Conservation (phyloP, 1,139 yeast genomes). For the Saccharomyces hybrid region DNA sequence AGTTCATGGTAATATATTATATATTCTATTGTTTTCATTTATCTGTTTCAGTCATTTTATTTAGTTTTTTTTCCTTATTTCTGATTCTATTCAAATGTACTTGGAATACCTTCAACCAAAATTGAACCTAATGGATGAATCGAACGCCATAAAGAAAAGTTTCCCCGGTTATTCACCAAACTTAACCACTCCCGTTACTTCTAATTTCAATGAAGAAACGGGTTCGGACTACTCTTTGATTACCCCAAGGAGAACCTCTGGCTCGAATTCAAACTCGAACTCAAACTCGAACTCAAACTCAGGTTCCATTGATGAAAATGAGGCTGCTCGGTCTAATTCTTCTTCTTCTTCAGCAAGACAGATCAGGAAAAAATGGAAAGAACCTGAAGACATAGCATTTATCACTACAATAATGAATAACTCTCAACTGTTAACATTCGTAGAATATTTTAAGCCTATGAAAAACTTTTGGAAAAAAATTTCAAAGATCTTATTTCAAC, state of each 20-base stretch:
- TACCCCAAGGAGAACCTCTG: neutral
- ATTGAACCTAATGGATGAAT: neutral
- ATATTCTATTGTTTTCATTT: neutral
- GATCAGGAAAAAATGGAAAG: conserved; percentile 19
- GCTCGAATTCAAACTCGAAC: neutral
- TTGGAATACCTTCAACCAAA: neutral
- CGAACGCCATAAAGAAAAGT: neutral
- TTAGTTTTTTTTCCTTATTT: neutral
- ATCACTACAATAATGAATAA: conserved; percentile 13
- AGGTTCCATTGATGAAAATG: neutral
- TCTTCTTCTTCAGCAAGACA: neutral
- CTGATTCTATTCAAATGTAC: neutral
- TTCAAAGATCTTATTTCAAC: conserved; percentile 12
- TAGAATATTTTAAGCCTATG: conserved; percentile 25
- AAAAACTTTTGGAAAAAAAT: conserved; percentile 22
- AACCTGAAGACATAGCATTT: conserved; percentile 19
- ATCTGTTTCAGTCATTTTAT: neutral
- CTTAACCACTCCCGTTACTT: neutral
- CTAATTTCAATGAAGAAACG: neutral
- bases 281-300: neutral
- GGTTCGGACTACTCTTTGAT: neutral
- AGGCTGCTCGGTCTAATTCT: neutral
- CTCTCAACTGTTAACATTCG: conserved; percentile 16
- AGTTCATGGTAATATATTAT: neutral
- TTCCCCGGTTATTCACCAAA: neutral